Evolutionary conservation across 306 rosid species (phyloP).

Genomic region (Biancaea sappan): DNA sequence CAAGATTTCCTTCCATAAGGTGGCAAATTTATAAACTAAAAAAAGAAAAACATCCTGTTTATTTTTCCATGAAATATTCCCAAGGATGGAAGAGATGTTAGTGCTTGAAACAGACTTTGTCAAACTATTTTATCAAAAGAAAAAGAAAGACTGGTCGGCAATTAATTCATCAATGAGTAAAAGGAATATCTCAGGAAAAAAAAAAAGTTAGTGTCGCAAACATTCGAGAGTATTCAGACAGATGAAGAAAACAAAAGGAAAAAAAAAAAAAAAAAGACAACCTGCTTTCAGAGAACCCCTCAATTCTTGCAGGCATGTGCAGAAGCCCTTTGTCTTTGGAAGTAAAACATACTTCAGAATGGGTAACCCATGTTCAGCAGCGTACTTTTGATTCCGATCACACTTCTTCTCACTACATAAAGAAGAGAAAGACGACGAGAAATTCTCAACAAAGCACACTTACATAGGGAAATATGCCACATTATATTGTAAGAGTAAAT

Average conservation of each 20-base stretch:
- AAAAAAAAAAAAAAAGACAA: constrained; percentile 28
- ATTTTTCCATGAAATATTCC: background rate
- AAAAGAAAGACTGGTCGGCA: constrained; percentile 12
- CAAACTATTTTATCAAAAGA: constrained; percentile 11
- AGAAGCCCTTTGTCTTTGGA: constrained; percentile 82
- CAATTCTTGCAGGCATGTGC: constrained; percentile 61
- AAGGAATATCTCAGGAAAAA: constrained; percentile 6
- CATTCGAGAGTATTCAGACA: constrained; percentile 14
- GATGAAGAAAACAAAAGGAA: constrained; percentile 12
- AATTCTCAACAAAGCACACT: constrained; percentile 4
- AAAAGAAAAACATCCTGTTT: constrained; percentile 1
- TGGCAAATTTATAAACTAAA: constrained; percentile 16
- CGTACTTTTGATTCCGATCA: constrained; percentile 71
- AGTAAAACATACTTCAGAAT: constrained; percentile 64
- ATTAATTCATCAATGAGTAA: background rate
- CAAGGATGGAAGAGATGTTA: constrained; percentile 3
- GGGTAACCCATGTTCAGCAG: constrained; percentile 71
- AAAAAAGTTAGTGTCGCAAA: background rate
- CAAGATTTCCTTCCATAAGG: constrained; percentile 12
- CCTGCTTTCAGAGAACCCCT: constrained; percentile 72
- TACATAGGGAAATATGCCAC: constrained; percentile 12
- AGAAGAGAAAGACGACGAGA: constrained; percentile 19
- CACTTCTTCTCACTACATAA: constrained; percentile 71
- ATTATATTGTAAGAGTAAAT: too few relatives aligned
- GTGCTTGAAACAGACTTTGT: background rate